Evolutionary conservation across 2,329 filamentous ascomycete species (phyloP), one percentile per base, ranked within the genome.

Genomic region (Calonectria montana): DNA sequence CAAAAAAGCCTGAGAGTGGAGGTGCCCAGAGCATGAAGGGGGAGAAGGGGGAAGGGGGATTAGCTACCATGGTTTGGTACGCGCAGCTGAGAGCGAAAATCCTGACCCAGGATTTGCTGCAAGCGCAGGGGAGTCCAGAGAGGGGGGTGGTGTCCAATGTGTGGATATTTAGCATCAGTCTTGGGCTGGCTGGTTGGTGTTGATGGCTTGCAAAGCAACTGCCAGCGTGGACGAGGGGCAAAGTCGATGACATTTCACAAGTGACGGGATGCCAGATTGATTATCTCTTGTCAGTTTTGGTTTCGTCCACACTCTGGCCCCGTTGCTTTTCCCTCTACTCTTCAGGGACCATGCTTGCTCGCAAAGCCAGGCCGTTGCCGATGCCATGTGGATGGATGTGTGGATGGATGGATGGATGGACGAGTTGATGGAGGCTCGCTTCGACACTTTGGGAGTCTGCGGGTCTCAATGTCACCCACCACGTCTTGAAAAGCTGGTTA

Each of bases 51-150:
- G 57, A 70, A 53, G 64, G 57, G 64, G 55, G 69, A 71, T 66
- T 64, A 69, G 67, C 63, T 29, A 29, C 15, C 47, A 70, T 71
- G 37, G 27, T 59, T 62, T 50, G 37, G 65, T 50, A 48, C 35
- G 53, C 31, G 53, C 53, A 63, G 57, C 50, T 57, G 55, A 53
- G 65, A 63, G 48, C 12, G 35, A 73, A 74, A 78, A 79, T 76
- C 77, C 73, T 77, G 75, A 73, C 64, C 73, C 72, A 67, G 53
- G 70, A 48, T 67, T 63, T 63, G 65, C 74, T 78, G 77, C 75
- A 71, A 75, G 74, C 74, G 69, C 74, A 75, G 71, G 76, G 74
- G 39, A 53, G 65, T 23, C 53, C 21, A 59, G 21, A 27, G 21
- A 59, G 53, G 21, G 53, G 29, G 70, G 55, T 4, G 57, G 43